Conservation (phyloP, 352 stramenopile species). For the Phytophthora tentaculata region DNA sequence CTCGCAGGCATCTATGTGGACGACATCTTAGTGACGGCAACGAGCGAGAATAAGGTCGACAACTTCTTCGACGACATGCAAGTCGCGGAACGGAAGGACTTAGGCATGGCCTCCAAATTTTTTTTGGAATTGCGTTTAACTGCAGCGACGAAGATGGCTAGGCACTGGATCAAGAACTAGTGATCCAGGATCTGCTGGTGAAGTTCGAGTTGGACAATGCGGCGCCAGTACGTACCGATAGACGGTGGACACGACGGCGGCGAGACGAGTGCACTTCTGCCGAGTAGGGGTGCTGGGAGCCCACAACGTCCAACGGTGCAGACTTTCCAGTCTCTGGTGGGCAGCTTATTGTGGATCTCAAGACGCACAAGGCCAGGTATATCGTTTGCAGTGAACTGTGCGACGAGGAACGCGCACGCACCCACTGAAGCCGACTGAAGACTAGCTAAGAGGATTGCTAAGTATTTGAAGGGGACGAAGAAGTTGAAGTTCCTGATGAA, state of each 20-base stretch:
- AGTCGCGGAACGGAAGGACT: background rate
- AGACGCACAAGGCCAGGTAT: conserved; percentile 42
- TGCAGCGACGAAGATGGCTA: background rate
- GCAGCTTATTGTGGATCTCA: conserved; percentile 42
- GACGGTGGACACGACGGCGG: conserved; percentile 1
- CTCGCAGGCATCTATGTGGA: conserved; percentile 1
- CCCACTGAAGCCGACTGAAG: conserved; percentile 20
- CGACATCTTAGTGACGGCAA: background rate
- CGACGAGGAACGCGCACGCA: too few species aligned
- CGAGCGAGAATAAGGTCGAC: background rate
- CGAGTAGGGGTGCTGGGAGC: too few species aligned
- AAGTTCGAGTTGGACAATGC: background rate
- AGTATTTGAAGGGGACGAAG: conserved; percentile 35
- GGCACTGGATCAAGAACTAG: background rate
- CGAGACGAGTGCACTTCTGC: background rate
- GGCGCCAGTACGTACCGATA: conserved; percentile 5
- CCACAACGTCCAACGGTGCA: conserved; percentile 10
- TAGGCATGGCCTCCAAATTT: background rate
- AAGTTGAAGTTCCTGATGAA: background rate
- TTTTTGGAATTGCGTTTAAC: background rate
- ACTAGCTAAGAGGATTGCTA: conserved; percentile 23
- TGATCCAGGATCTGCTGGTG: background rate
- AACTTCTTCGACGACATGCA: conserved; percentile 6
- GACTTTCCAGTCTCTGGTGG: conserved; percentile 44
- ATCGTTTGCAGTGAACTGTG: conserved; percentile 27